These are phyloP conservation scores for Paramicrosporidium saccamoebae DNA, from an alignment of 371 early-diverging fungal genomes.

Conservation along the genomic window DNA sequence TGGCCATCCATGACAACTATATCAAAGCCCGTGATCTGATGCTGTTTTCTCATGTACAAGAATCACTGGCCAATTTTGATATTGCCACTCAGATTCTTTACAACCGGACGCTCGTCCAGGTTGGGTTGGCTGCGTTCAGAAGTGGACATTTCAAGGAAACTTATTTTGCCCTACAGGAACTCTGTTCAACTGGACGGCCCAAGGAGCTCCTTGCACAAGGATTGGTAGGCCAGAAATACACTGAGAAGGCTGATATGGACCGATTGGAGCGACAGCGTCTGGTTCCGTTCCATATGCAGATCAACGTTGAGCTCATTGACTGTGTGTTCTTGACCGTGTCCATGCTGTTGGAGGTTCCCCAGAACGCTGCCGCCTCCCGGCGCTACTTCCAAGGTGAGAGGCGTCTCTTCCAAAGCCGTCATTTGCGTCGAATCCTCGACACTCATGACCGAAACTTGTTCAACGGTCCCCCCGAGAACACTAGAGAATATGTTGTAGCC, in stretches of 20 bases:
- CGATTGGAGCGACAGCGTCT: constrained; percentile 62
- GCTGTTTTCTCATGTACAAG: constrained; percentile 88
- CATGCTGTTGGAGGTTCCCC: constrained; percentile 84
- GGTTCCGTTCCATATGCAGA: constrained; percentile 94
- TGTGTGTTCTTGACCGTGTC: constrained; percentile 72
- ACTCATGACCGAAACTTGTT: constrained; percentile 78
- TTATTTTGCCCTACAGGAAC: constrained; percentile 50
- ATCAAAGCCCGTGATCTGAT: constrained; percentile 74
- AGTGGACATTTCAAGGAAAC: constrained; percentile 61
- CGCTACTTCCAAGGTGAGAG: constrained; percentile 7
- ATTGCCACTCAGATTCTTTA: constrained; percentile 68
- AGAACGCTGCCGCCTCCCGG: constrained; percentile 55
- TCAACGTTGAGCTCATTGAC: constrained; percentile 86
- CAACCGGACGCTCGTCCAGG: constrained; percentile 79
- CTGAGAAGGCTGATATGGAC: constrained; percentile 49
- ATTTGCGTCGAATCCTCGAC: constrained; percentile 73
- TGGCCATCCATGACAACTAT: constrained; percentile 74
- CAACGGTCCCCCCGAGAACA: constrained; percentile 82
- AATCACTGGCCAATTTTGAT: constrained; percentile 58
- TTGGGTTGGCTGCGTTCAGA: constrained; percentile 88
- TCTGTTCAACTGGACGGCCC: constrained; percentile 45
- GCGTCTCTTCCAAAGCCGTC: constrained; percentile 3
- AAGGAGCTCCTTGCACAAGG: constrained; percentile 87
- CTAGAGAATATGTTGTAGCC: constrained; percentile 86
- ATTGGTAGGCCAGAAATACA: constrained; percentile 24